Evolutionary conservation across 805 yeast genomes (phyloP), one percentile per base, ranked within the genome.

Genomic region (Cyberlindnera xishuangbannaensis): DNA sequence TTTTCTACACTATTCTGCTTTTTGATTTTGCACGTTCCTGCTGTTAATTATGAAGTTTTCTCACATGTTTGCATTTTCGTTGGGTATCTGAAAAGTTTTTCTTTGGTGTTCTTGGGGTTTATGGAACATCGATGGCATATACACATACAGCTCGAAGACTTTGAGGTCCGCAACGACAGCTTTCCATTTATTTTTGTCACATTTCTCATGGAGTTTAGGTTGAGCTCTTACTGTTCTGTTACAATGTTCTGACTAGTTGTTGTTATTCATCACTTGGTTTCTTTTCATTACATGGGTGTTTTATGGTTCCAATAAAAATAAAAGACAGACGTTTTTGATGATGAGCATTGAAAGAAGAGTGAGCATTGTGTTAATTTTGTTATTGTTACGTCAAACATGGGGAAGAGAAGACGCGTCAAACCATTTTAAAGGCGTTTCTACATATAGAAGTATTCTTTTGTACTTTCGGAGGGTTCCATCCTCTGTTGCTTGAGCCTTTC

Each of bases 51-150:
- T 34, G 35, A 30, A 30, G 35, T 33, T 30, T 34, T 37, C 41
- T 37, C 35, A 37, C 41, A 36, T 31, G 37, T 33, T 33, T 31
- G 36, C 36, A 33, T 33, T 27, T 31, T 36, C 37, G 36, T 36
- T 36, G 39, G 35, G 38, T 32, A 28, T 33, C 37, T 33, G 33
- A 33, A 37, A 31, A 29, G 36, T 34, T 39, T 34, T 32, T 38
- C 36, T 23, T 31, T 30, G 33, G 15, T 31, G 28, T 27, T 33
- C 30, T 27, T 27, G 13, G 34, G 28, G 25, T 31, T 15, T 33
- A 6, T n/a, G n/a, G n/a, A n/a, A 15, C 25, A 28, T 31, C 33
- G 22, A 12, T 16, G 31, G 32, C 31, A 30, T 29, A 13, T 23
- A 32, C 37, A 29, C 37, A 38, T 26, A 31, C 42, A 34, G 31